A percentile compares a stretch with the other conserved stretches of the same genome.
Conservation (phyloP, 257 asterid species). For the Gentiana straminea region DNA sequence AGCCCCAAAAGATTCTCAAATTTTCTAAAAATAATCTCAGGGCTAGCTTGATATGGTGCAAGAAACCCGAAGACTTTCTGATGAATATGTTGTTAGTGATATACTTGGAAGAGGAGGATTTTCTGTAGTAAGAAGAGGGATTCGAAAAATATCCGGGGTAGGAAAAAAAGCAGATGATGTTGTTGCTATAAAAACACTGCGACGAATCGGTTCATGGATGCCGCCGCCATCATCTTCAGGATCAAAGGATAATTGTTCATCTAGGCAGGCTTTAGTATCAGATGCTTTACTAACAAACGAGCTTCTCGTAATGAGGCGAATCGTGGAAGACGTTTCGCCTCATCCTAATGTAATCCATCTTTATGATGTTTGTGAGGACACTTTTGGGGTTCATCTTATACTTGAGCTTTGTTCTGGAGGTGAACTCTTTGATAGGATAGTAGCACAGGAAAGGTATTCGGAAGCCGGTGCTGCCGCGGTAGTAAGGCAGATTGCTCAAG, state of each 20-base stretch:
- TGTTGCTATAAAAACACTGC: conserved; percentile 66
- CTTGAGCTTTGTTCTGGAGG: conserved; percentile 80
- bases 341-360: conserved; percentile 77
- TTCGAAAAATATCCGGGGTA: conserved; percentile 15
- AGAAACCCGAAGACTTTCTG: conserved; percentile 25
- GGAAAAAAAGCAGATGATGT: conserved; percentile 9
- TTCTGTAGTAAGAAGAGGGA: conserved; percentile 65
- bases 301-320: conserved; percentile 62
- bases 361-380: conserved; percentile 58
- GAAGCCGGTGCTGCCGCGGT: conserved; percentile 71
- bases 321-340: conserved; percentile 80
- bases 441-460: conserved; percentile 47
- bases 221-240: background rate
- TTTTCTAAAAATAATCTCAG: background rate
- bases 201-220: conserved; percentile 34
- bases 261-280: conserved; percentile 40
- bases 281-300: conserved; percentile 64
- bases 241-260: background rate
- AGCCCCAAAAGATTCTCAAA: background rate
- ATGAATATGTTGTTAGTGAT: conserved; percentile 62
- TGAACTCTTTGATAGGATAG: conserved; percentile 72
- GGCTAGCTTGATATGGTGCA: conserved; percentile 2
- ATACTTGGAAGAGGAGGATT: conserved; percentile 77
- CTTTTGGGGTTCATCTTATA: conserved; percentile 50
- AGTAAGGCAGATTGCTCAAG: conserved; percentile 55